phyloP scores from a whole-genome alignment of 2,329 filamentous ascomycete genomes.

The Capronia coronata region DNA sequence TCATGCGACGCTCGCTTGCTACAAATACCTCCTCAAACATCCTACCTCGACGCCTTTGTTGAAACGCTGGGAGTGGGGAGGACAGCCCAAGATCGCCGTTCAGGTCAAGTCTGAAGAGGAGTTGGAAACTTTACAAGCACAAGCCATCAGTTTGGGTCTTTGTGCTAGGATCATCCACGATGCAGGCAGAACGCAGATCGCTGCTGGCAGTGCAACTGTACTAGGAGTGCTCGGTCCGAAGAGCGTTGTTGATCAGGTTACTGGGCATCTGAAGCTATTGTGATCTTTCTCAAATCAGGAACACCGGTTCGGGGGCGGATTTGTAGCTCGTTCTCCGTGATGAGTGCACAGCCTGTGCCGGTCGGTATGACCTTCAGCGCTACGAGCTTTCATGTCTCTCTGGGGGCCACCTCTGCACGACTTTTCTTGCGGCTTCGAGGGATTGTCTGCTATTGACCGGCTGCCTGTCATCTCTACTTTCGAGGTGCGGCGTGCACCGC shows the following conservation, averaged over 20 bases:
- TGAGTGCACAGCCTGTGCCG: too few relatives aligned
- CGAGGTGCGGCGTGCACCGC: too few relatives aligned
- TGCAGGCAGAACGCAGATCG: constrained; percentile 96
- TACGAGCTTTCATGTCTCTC: too few relatives aligned
- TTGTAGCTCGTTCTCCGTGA: too few relatives aligned
- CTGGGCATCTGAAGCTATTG: constrained; percentile 75
- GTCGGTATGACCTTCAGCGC: too few relatives aligned
- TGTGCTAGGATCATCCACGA: constrained; percentile 88
- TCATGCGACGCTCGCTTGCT: constrained; percentile 95
- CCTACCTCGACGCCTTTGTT: constrained; percentile 57
- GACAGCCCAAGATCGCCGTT: constrained; percentile 89
- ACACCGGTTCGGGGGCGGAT: too few relatives aligned
- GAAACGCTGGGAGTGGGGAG: constrained; percentile 73
- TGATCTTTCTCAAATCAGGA: constrained; percentile 37
- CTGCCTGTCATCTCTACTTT: too few relatives aligned
- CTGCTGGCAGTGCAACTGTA: constrained; percentile 84
- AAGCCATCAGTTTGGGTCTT: constrained; percentile 74
- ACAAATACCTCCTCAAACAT: constrained; percentile 66
- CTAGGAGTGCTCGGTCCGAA: constrained; percentile 77
- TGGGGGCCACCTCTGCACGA: too few relatives aligned
- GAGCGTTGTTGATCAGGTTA: constrained; percentile 79
- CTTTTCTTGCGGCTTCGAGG: too few relatives aligned
- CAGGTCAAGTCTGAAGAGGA: constrained; percentile 82
- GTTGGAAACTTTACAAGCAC: constrained; percentile 66
- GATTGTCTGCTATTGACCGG: too few relatives aligned